phyloP scores from a whole-genome alignment of 768 basidiomycete species.

The Mycena olivaceomarginata region DNA sequence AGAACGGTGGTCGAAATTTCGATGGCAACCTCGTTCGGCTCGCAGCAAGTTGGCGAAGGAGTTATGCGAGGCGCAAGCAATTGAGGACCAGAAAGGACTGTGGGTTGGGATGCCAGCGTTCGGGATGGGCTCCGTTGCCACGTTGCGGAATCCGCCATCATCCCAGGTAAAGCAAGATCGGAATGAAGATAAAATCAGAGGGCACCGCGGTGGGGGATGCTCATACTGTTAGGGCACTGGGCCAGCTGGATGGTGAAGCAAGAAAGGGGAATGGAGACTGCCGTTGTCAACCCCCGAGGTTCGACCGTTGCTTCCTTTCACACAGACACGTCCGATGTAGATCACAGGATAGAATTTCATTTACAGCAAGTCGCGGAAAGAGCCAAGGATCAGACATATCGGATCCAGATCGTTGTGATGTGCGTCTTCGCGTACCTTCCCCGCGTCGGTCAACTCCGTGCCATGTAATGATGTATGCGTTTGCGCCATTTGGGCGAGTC shows the following conservation, averaged over 20 bases:
- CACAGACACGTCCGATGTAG: constrained; percentile 31
- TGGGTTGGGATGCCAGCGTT: constrained; percentile 24
- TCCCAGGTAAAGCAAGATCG: constrained; percentile 5
- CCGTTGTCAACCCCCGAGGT: constrained; percentile 25
- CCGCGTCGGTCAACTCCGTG: neutral
- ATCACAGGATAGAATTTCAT: constrained; percentile 34
- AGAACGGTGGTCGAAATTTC: constrained; percentile 69
- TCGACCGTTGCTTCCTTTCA: constrained; percentile 35
- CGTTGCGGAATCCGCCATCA: constrained; percentile 31
- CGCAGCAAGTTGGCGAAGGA: constrained; percentile 56
- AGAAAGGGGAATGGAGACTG: constrained; percentile 41
- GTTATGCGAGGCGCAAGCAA: constrained; percentile 57
- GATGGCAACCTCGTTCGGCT: constrained; percentile 67
- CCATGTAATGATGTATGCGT: too few species aligned
- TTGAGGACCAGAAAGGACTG: constrained; percentile 40
- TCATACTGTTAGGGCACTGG: constrained; percentile 51
- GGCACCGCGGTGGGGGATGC: constrained; percentile 57
- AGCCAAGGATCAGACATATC: constrained; percentile 2
- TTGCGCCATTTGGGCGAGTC: too few species aligned
- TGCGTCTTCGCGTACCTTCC: neutral
- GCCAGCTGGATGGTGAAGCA: constrained; percentile 45
- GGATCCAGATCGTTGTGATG: neutral
- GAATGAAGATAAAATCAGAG: constrained; percentile 48
- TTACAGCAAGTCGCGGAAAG: neutral
- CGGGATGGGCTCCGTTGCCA: constrained; percentile 33